Base-by-base conservation (phyloP, 352 stramenopile species). In the Phytophthora pinifolia region DNA sequence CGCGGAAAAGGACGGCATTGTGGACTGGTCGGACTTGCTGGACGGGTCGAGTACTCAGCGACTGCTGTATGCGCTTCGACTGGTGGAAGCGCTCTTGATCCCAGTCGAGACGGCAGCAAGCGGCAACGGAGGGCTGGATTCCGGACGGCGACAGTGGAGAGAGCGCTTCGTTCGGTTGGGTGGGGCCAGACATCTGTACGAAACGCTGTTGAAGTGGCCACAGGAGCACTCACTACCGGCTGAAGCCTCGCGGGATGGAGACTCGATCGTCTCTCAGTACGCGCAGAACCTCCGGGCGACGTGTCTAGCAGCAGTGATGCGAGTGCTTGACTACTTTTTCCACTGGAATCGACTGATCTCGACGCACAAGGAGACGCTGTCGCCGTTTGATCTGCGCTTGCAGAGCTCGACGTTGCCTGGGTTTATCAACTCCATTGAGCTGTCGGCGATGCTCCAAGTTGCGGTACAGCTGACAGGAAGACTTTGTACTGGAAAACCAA, bases 101-200 rank as follows among this genome's bases (percentile, higher is more conserved):
- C 75, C 78, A 17, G 34, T 67, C 27, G 64, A 71, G 18, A 18
- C n/a, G 10, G n/a, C 13, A 30, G 12, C 5, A 15, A 47, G 15
- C 25, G 27, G 4, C 5, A 43, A 55, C 6, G 17, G 45, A 0
- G 48, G 76, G 8, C n/a, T 67, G 0, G 73, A 89, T 50, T 66
- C 50, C 0, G 75, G 78, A 2, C 70, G 76, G 18, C 70, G 83
- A 15, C 79, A 92, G 37, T 94, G 83, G 83, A 76, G 79, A 34
- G 79, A 94, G 18, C 79, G 79, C 0, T 94, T 94, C 48, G 67
- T 89, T 14, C 78, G 81, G 8, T 55, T 92, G 9, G 81, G 79
- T 15, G 83, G 83, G 9, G 51, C 58, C 0, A 54, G 38, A 5
- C 68, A 89, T 55, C 36, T 94, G 10, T 75, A 75, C 37, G 53